Evolutionary conservation across 1,139 yeast genomes (phyloP), one percentile per base, ranked within the genome.

Genomic region (Meyerozyma sp.): DNA sequence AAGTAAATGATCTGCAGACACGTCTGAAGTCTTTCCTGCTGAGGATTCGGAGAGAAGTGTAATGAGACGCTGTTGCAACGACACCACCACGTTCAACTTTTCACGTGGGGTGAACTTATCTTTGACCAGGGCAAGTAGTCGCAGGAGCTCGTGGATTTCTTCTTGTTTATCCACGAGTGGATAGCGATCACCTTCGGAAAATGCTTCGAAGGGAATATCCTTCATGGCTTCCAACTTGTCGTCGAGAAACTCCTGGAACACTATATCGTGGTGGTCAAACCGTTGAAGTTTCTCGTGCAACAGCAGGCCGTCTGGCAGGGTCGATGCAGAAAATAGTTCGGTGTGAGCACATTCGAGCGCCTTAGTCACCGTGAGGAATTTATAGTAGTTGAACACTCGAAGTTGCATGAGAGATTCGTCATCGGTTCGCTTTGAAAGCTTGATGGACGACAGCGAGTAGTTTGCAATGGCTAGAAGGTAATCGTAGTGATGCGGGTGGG

Each of bases 391-490:
- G 54, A 72, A 72, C 4, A 72, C 63, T 16, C 77, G 56, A 38
- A 71, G 58, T 50, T 72, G 77, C 40, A 55, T 51, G 14, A 63
- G 50, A 7, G 77, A 77, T 28, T 61, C 61, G 7, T 58, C 54
- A 48, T 72, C 77, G 14, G 65, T 51, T 36, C 77, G 55, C 46
- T 65, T 68, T 28, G 65, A 62, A 30, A 71, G 54, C 50, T 69
- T 69, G 28, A 69, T 63, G n/a, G 74, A 63, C 1, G 69, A 61
- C 2, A 68, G 50, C 36, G 69, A 64, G 51, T 70, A 71, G 51
- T 68, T 69, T 32, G 76, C 70, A n/a, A 72, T 71, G 28, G 77
- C 77, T 44, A 70, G 54, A 38, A 72, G 52, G 50, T 72, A 72
- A 50, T 72, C 77, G 48, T 64, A 72, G 4, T 56, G 50, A 39